Percentiles rank a stretch among this genome's conserved stretches.
These are phyloP conservation scores for Coemansia sp. DNA, from an alignment of 371 early-diverging fungal species.

Conservation along the genomic window DNA sequence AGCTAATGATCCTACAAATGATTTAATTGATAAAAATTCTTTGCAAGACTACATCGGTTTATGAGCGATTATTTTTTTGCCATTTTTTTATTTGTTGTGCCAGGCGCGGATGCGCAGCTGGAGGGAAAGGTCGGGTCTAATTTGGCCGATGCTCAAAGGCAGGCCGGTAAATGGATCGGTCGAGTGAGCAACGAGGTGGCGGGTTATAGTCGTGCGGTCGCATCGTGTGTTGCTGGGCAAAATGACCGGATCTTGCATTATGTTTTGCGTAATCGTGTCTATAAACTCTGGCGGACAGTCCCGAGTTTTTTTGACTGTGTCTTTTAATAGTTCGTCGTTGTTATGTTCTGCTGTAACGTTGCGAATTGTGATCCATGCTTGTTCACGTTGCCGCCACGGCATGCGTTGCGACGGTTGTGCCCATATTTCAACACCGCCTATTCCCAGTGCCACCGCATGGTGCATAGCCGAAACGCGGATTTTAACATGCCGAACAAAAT, in stretches of 20 bases:
- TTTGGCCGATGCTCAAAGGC: slow-evolving; percentile 9
- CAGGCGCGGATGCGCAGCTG: slow-evolving; percentile 23
- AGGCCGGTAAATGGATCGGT: slow-evolving; percentile 47
- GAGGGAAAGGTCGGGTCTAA: slow-evolving; percentile 25
- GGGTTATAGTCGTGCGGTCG: slow-evolving; percentile 30
- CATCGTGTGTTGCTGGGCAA: slow-evolving; percentile 24
- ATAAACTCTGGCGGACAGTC: slow-evolving; percentile 32
- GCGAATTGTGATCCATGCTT: background rate
- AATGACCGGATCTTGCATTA: slow-evolving; percentile 35
- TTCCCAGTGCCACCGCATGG: slow-evolving; percentile 12
- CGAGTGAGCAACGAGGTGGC: slow-evolving; percentile 12
- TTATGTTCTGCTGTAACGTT: background rate
- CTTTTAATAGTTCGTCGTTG: background rate
- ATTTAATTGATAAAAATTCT: slow-evolving; percentile 6
- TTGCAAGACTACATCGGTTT: slow-evolving; percentile 44
- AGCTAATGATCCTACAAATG: slow-evolving; percentile 7
- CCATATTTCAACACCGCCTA: slow-evolving; percentile 30
- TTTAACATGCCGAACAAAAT: slow-evolving; percentile 17
- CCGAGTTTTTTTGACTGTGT: background rate
- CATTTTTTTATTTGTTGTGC: background rate
- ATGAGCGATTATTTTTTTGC: slow-evolving; percentile 23
- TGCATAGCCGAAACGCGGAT: slow-evolving; percentile 26
- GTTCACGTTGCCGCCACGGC: slow-evolving; percentile 4
- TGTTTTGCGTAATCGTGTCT: slow-evolving; percentile 27
- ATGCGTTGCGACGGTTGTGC: slow-evolving; percentile 40